phyloP scores from a whole-genome alignment of 2,329 filamentous ascomycete species.

The Fusarium duplospermum region DNA sequence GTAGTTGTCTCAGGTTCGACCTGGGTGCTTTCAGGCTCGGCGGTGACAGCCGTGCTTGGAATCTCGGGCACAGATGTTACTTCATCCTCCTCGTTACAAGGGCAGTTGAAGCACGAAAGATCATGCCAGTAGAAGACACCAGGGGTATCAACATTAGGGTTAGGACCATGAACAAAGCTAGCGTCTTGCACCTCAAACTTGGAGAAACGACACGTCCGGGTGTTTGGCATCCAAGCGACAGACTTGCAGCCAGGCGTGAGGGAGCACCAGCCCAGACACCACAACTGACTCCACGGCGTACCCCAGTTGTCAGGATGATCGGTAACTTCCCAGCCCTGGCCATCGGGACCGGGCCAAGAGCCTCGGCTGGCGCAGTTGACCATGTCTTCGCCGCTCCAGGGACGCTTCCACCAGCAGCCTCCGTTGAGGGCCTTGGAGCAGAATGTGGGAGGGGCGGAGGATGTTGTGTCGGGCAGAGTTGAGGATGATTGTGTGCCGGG shows the following conservation, averaged over 20 bases:
- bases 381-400: conserved; percentile 3
- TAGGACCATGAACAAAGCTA: background rate
- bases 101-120: conserved; percentile 3
- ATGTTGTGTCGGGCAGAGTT: background rate
- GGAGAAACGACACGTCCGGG: background rate
- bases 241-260: background rate
- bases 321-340: background rate
- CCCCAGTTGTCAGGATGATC: background rate
- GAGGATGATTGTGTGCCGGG: background rate
- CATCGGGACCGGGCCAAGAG: background rate
- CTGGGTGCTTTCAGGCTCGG: background rate
- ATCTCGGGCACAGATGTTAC: background rate
- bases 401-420: conserved; percentile 1
- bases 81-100: background rate
- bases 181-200: background rate
- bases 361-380: conserved; percentile 6
- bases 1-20: background rate
- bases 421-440: conserved; percentile 9
- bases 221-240: background rate
- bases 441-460: background rate
- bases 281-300: background rate
- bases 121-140: conserved; percentile 5
- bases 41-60: background rate
- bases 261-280: conserved; percentile 1
- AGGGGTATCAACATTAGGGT: background rate